Percentiles rank a stretch among this genome's conserved stretches.
Evolutionary conservation across 768 basidiomycete genomes (phyloP).

Genomic region (Lentinula raphanica): DNA sequence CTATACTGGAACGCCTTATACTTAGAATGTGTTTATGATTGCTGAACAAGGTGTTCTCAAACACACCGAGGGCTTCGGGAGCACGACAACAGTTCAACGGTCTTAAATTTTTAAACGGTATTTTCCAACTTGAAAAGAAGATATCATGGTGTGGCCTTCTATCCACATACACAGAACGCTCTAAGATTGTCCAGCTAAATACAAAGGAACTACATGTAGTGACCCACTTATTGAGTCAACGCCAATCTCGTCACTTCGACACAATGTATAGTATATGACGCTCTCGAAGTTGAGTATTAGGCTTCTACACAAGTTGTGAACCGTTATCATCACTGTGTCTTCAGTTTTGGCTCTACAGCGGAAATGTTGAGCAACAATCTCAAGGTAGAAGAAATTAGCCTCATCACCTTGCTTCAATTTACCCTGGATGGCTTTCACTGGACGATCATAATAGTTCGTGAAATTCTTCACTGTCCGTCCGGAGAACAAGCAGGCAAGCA

Average conservation of each 20-base stretch:
- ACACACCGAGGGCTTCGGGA: too few relatives aligned
- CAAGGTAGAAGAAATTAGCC: background rate
- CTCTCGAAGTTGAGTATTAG: too few relatives aligned
- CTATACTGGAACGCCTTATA: too few relatives aligned
- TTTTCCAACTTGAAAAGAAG: too few relatives aligned
- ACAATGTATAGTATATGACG: too few relatives aligned
- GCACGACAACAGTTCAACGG: too few relatives aligned
- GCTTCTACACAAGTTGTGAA: background rate
- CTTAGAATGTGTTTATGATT: too few relatives aligned
- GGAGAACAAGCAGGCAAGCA: conserved; percentile 59
- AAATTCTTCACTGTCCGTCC: conserved; percentile 66
- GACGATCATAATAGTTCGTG: conserved; percentile 11
- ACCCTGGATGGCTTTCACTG: background rate
- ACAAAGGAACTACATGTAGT: background rate
- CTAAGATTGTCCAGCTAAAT: background rate
- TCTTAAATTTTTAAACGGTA: too few relatives aligned
- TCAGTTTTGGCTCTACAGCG: background rate
- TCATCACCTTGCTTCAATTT: background rate
- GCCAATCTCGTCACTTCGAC: too few relatives aligned
- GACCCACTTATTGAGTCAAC: too few relatives aligned
- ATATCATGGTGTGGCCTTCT: background rate
- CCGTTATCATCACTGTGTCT: background rate
- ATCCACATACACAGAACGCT: background rate
- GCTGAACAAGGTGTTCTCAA: too few relatives aligned
- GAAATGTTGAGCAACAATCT: background rate